Evolutionary conservation across 345 rosid genomes (phyloP).

Genomic region (Camelina sativa): DNA sequence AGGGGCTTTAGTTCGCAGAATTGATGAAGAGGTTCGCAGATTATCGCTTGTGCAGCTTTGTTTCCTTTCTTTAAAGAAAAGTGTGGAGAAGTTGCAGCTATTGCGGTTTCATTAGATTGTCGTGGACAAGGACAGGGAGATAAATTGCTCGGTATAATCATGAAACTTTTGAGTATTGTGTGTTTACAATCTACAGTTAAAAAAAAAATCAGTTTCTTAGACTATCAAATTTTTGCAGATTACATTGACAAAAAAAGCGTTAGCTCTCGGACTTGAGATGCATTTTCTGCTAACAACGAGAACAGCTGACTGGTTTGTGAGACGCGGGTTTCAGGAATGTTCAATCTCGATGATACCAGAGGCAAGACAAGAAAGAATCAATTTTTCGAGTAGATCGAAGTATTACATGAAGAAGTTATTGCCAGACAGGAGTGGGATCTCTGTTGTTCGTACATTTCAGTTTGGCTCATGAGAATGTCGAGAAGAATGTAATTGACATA

Average conservation of each 20-base stretch:
- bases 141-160: slow-evolving; percentile 76
- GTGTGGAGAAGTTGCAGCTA: slow-evolving; percentile 94
- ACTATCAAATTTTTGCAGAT: slow-evolving; percentile 52
- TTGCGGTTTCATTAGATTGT: slow-evolving; percentile 90
- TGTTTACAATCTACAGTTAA: neutral
- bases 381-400: slow-evolving; percentile 79
- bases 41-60: slow-evolving; percentile 60
- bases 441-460: slow-evolving; percentile 43
- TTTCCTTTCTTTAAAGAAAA: slow-evolving; percentile 78
- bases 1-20: too few relatives aligned
- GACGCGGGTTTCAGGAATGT: slow-evolving; percentile 85
- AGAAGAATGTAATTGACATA: neutral
- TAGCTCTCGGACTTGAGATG: slow-evolving; percentile 68
- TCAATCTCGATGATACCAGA: slow-evolving; percentile 71
- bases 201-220: neutral
- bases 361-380: slow-evolving; percentile 71
- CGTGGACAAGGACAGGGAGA: slow-evolving; percentile 98
- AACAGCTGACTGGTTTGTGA: slow-evolving; percentile 86
- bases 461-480: slow-evolving; percentile 13
- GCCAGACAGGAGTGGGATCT: slow-evolving; percentile 81
- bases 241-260: slow-evolving; percentile 82
- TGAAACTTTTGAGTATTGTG: neutral
- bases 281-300: slow-evolving; percentile 88
- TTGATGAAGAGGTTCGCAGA: too few relatives aligned
- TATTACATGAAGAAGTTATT: slow-evolving; percentile 79